phyloP scores from a whole-genome alignment of 495 filamentous ascomycete genomes.

The Amphirosellinia nigrospora region DNA sequence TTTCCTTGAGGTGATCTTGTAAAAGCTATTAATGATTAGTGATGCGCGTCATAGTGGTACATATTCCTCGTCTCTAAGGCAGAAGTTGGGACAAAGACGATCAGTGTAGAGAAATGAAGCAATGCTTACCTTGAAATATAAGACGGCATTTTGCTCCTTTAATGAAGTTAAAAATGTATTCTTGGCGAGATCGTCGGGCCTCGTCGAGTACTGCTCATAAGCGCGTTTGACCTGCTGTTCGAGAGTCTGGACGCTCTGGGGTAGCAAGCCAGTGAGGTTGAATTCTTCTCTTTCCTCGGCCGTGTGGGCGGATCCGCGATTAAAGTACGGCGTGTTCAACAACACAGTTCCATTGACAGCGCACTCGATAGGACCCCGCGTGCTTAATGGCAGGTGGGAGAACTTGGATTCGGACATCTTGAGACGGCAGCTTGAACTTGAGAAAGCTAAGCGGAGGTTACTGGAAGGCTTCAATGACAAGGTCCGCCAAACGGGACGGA shows the following conservation, averaged over 20 bases:
- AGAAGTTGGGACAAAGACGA: no score
- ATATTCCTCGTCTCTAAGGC: not conserved
- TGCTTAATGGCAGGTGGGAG: conserved; percentile 65
- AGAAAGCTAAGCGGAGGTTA: conserved; percentile 26
- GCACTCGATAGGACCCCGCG: conserved; percentile 67
- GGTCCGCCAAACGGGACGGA: conserved; percentile 29
- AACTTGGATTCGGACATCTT: conserved; percentile 52
- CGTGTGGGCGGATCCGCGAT: conserved; percentile 84
- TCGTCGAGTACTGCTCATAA: conserved; percentile 76
- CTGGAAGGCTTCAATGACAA: conserved; percentile 23
- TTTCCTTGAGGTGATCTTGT: conserved; percentile 66
- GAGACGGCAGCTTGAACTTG: conserved; percentile 10
- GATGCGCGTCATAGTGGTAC: not conserved
- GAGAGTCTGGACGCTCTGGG: conserved; percentile 75
- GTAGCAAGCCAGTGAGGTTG: conserved; percentile 73
- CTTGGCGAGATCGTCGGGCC: conserved; percentile 78
- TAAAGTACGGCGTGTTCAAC: conserved; percentile 73
- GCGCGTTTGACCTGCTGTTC: conserved; percentile 79
- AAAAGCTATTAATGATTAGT: conserved; percentile 41
- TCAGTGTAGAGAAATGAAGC: not conserved
- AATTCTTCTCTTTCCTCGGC: conserved; percentile 71
- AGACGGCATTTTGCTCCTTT: conserved; percentile 82
- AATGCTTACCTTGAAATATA: conserved; percentile 70
- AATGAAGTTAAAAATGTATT: conserved; percentile 87
- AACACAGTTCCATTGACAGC: conserved; percentile 65